These are phyloP conservation scores for Paramarasmius palmivorus DNA, from an alignment of 1,284 basidiomycete genomes.

Conservation along the genomic window DNA sequence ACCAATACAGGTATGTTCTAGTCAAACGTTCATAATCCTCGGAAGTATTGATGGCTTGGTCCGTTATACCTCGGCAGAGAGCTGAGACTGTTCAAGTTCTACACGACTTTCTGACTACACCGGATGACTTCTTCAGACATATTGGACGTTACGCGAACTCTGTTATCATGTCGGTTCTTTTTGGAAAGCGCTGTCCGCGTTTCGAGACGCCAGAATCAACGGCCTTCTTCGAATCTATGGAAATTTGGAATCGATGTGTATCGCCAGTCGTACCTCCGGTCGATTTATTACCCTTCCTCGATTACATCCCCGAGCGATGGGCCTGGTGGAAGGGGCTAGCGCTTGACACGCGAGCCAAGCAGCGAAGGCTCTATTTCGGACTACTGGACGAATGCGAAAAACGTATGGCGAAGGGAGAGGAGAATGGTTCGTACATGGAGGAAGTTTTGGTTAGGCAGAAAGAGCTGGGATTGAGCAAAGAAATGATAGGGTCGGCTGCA, in stretches of 20 bases:
- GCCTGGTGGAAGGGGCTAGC: constrained; percentile 24
- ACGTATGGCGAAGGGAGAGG: constrained; percentile 2
- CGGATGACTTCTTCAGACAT: constrained; percentile 27
- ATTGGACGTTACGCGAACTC: constrained; percentile 26
- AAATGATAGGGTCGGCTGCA: constrained; percentile 8
- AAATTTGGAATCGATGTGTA: constrained; percentile 23
- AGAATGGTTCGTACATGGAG: constrained; percentile 12
- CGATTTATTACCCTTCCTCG: constrained; percentile 25
- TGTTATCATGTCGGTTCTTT: constrained; percentile 28
- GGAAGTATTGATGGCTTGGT: neutral
- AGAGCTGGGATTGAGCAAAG: constrained; percentile 7
- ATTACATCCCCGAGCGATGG: constrained; percentile 24
- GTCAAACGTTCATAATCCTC: neutral
- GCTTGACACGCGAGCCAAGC: constrained; percentile 17
- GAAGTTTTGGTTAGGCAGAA: constrained; percentile 4
- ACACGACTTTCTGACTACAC: constrained; percentile 17
- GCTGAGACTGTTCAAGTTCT: constrained; percentile 19
- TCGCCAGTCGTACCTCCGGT: constrained; percentile 26
- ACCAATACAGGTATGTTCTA: constrained; percentile 21
- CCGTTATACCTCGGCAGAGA: neutral
- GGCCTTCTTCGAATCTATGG: constrained; percentile 23
- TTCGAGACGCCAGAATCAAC: constrained; percentile 20
- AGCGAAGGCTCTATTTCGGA: neutral
- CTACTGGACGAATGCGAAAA: constrained; percentile 5
- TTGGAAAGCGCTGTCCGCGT: constrained; percentile 28